Evolutionary conservation across 177 flowering plant genomes (phyloP), one percentile per base, ranked within the genome.

Genomic region (Vitis hybrid): DNA sequence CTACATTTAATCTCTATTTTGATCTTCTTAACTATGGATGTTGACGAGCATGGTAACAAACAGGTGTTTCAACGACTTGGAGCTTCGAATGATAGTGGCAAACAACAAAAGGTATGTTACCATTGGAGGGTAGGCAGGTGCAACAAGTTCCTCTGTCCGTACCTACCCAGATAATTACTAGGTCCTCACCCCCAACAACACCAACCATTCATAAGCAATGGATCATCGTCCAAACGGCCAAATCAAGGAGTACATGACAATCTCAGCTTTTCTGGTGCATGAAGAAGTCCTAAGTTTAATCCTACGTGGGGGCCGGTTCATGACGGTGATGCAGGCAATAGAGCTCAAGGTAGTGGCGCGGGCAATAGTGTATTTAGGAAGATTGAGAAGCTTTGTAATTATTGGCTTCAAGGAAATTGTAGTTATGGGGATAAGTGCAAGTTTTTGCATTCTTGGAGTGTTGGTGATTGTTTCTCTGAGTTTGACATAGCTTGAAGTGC

Each of bases 401-500:
- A 60, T 77, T 96, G 97, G 97, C 15, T 81, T 9, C 85, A 80
- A 30, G 99, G 95, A 52, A 85, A 73, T 52, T 96, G 99, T 76
- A 63, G 21, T 11, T 88, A 67, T 57, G 98, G 97, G 2, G 97
- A 93, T 4, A 21, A 21, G 24, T 21, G 24, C 24, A 21, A 21
- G 24, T 21, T 21, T 21, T 21, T 21, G 24, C 24, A 96, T 78
- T 80, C 84, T 61, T 93, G 94, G 97, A 83, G 78, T 54, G 41
- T 76, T 3, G 87, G 95, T 13, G 93, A 89, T 11, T 59, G 87
- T 35, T 83, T 96, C 69, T 61, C 1, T 86, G 0, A 67, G 90
- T 61, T 72, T 93, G 82, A 85, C 94, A 1, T 82, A 84, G 62
- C 97, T 96, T 12, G 91, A 87, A 11, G 99, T 98, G 17, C 99